Conservation (phyloP, 345 rosid species). For the Citrus sp. region DNA sequence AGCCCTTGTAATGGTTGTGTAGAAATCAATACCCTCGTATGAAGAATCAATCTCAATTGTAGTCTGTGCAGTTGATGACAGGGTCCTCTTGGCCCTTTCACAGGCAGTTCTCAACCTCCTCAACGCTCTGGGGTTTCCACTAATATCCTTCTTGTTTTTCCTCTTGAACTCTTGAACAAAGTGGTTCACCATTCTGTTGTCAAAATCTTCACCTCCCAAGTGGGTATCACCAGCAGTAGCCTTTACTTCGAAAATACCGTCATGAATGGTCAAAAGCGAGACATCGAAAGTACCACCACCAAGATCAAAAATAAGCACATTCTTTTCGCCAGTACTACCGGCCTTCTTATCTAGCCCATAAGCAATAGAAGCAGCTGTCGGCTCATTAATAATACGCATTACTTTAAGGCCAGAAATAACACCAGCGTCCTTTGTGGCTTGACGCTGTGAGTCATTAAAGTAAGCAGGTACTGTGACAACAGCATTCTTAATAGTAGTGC, state of each 20-base stretch:
- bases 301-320: conserved; percentile 58
- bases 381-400: conserved; percentile 43
- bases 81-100: conserved; percentile 35
- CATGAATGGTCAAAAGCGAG: conserved; percentile 55
- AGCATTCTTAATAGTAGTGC: conserved; percentile 27
- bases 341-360: conserved; percentile 49
- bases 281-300: conserved; percentile 72
- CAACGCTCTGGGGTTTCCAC: conserved; percentile 47
- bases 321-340: conserved; percentile 42
- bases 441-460: conserved; percentile 47
- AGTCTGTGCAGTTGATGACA: conserved; percentile 38
- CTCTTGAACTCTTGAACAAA: conserved; percentile 61
- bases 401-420: conserved; percentile 45
- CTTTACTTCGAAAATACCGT: conserved; percentile 58
- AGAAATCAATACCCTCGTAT: conserved; percentile 52
- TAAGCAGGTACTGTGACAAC: conserved; percentile 47
- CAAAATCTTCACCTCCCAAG: conserved; percentile 51
- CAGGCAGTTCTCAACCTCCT: conserved; percentile 40
- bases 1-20: conserved; percentile 45
- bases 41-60: conserved; percentile 55
- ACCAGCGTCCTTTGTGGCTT: conserved; percentile 49
- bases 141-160: conserved; percentile 53
- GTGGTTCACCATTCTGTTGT: conserved; percentile 57
- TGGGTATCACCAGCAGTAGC: conserved; percentile 66
- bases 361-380: conserved; percentile 48